Evolutionary conservation across 441 rosid genomes (phyloP).

Genomic region (Oxalis stricta): DNA sequence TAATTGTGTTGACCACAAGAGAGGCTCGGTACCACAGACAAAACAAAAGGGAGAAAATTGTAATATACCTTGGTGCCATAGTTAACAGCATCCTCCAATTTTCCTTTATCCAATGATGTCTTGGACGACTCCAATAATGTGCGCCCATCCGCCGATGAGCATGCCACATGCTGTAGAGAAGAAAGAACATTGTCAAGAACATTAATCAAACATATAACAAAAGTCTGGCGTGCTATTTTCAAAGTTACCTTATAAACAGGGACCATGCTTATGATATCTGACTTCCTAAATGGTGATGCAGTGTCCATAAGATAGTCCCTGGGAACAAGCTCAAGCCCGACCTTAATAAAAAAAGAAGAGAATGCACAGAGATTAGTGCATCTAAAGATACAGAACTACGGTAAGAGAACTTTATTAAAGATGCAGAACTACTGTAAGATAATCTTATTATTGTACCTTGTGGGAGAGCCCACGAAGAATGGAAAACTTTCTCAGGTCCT

Average conservation of each 20-base stretch:
- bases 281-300: constrained; percentile 49
- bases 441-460: constrained; percentile 31
- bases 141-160: constrained; percentile 79
- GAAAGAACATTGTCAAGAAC: constrained; percentile 13
- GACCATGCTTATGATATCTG: constrained; percentile 68
- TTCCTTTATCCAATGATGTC: constrained; percentile 76
- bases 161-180: constrained; percentile 54
- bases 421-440: constrained; percentile 6
- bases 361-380: constrained; percentile 16
- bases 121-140: constrained; percentile 70
- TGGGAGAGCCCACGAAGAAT: constrained; percentile 69
- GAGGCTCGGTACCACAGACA: neutral
- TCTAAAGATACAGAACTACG: constrained; percentile 4
- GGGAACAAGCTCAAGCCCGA: constrained; percentile 73
- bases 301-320: constrained; percentile 68
- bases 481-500: constrained; percentile 55
- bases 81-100: constrained; percentile 76
- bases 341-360: constrained; percentile 39
- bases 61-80: constrained; percentile 57
- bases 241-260: constrained; percentile 61
- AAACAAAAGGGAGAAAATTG: constrained; percentile 1
- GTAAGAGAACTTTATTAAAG: constrained; percentile 6
- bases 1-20: constrained; percentile 3
- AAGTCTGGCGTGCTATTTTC: neutral
- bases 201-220: constrained; percentile 2